A percentile compares a stretch with the other conserved stretches of the same genome.
Conservation (phyloP, 352 stramenopile genomes). For the Thalassiosira pacifica region DNA sequence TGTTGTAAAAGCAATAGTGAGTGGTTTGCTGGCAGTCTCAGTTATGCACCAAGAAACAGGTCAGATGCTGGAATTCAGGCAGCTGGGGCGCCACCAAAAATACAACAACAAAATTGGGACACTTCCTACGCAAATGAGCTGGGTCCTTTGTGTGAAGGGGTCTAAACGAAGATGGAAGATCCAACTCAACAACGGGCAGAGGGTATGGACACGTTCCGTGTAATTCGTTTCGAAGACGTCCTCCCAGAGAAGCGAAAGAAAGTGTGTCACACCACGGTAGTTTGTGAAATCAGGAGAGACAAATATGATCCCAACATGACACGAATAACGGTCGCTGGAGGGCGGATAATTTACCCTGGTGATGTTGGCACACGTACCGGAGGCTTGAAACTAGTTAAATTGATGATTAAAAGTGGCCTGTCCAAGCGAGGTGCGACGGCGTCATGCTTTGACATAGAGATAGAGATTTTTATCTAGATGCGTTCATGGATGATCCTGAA, state of each 20-base stretch:
- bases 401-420: constrained; percentile 43
- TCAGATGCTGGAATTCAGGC: constrained; percentile 38
- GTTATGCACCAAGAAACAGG: too few relatives aligned
- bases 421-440: constrained; percentile 8
- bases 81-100: constrained; percentile 14
- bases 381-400: constrained; percentile 35
- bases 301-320: constrained; percentile 28
- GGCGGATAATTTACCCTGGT: constrained; percentile 10
- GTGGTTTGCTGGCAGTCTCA: too few relatives aligned
- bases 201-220: constrained; percentile 8
- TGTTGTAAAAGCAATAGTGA: too few relatives aligned
- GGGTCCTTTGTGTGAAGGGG: constrained; percentile 25
- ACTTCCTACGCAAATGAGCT: constrained; percentile 28
- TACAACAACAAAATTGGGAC: constrained; percentile 14
- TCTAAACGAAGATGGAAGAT: not conserved
- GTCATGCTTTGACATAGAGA: constrained; percentile 20
- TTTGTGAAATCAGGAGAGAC: not conserved
- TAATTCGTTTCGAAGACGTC: constrained; percentile 6
- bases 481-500: not conserved
- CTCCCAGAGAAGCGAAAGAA: not conserved
- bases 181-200: not conserved
- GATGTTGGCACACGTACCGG: not conserved
- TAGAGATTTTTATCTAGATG: constrained; percentile 34
- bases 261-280: not conserved
- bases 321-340: constrained; percentile 25